These are phyloP conservation scores for Juncus inflexus DNA, from an alignment of 176 grass and related monocot genomes.

Conservation along the genomic window DNA sequence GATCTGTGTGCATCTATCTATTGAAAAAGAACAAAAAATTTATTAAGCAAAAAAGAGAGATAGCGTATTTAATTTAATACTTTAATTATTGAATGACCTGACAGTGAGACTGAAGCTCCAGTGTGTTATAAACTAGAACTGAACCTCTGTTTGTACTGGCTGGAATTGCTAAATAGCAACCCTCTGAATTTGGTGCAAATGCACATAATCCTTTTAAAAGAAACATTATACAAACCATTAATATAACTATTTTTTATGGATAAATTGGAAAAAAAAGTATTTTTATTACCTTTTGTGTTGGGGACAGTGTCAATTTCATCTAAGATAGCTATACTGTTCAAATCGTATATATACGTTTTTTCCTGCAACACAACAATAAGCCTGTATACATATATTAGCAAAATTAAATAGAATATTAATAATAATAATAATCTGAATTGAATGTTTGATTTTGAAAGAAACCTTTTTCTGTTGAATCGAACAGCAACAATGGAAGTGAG, in stretches of 20 bases:
- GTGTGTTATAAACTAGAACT: constrained; percentile 82
- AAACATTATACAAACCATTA: constrained; percentile 12
- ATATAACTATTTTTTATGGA: not conserved
- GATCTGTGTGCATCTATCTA: constrained; percentile 94
- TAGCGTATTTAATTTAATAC: not conserved
- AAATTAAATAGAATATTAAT: constrained; percentile 19
- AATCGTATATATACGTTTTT: constrained; percentile 77
- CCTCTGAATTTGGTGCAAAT: constrained; percentile 83
- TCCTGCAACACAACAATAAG: constrained; percentile 94
- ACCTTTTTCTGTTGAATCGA: constrained; percentile 77
- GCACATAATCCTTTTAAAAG: constrained; percentile 74
- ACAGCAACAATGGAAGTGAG: constrained; percentile 83
- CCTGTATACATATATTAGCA: constrained; percentile 61
- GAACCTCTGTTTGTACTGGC: constrained; percentile 87
- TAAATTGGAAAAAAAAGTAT: constrained; percentile 1
- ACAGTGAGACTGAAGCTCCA: constrained; percentile 84
- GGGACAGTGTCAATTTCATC: constrained; percentile 85
- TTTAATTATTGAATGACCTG: constrained; percentile 50
- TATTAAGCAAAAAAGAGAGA: not conserved
- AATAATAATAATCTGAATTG: not conserved
- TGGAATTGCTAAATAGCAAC: constrained; percentile 75
- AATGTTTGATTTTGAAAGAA: constrained; percentile 12
- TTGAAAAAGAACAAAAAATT: constrained; percentile 24
- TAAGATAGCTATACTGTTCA: constrained; percentile 70
- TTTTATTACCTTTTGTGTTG: constrained; percentile 65